Base-by-base conservation (phyloP, 805 yeast species). In the Yamadazyma tumulicola region DNA sequence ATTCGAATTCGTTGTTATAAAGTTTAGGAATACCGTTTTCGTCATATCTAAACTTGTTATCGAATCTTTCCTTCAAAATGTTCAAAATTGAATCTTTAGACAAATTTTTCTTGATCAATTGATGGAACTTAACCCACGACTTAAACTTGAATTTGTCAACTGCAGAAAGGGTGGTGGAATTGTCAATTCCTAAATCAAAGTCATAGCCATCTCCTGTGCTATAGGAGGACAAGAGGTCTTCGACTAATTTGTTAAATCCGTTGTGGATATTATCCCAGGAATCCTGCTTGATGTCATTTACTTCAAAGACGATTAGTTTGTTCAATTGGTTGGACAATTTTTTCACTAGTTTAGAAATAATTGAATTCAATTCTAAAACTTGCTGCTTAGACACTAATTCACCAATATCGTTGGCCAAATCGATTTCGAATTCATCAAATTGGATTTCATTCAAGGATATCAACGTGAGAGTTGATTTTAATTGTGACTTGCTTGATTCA, bases 31-130 rank as follows among this genome's bases (percentile, higher is more conserved):
- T 59, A 3, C 89, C 94, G 41, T 80, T 73, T 22, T 74, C 79
- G 55, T 88, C 96, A 54, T 84, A 93, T 47, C 91, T 72, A 64
- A 93, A 91, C 27, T 60, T 66, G 38, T 79, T 85, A 48, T 91
- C 97, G 61, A 93, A 91, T 39, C 76, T 66, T 40, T 85, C 94
- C 52, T 85, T 79, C 52, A 91, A 59, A 17, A 86, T 69, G 34
- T 69, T 64, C 2, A 81, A 66, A 6, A 85, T 74, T 14, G 73
- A 76, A 34, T 85, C 95, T 39, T 77, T 82, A 19, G 77, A 72
- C 31, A 85, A 58, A 45, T 74, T 71, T 37, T 81, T 83, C 46
- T 72, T 80, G 29, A 83, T 67, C 17, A 75, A 65, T 7, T 67
- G 70, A 39, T 77, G 70, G 41, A 88, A 75, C 17, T 67, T 60